Evolutionary conservation across 208 protist genomes (phyloP).

Genomic region (Acanthamoeba quina): DNA sequence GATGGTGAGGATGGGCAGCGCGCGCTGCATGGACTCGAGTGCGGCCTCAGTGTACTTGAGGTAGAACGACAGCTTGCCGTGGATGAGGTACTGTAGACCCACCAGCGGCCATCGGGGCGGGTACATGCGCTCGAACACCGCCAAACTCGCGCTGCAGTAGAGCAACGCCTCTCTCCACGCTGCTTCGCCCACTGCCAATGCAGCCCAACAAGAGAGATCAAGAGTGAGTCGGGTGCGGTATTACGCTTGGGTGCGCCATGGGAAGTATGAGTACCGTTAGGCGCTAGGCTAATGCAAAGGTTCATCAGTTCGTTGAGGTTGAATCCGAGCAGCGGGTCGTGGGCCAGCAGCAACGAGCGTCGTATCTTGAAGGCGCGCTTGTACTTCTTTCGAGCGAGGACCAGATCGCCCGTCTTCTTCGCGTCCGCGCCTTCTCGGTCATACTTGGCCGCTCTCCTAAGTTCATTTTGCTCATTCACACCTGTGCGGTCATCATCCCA

Average conservation of each 20-base stretch:
- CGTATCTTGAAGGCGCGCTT: neutral
- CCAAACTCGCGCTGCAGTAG: constrained; percentile 1
- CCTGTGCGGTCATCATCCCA: neutral
- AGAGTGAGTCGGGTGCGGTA: neutral
- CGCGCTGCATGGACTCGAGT: constrained; percentile 6
- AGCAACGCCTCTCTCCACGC: neutral
- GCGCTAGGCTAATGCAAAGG: constrained; percentile 3
- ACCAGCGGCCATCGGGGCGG: constrained; percentile 55
- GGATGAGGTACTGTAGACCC: constrained; percentile 66
- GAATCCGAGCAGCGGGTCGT: neutral
- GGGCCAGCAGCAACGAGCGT: neutral
- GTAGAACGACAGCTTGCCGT: constrained; percentile 71
- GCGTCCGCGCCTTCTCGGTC: neutral
- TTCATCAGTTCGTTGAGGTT: constrained; percentile 42
- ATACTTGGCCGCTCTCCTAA: neutral
- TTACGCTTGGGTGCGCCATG: neutral
- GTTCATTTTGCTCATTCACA: neutral
- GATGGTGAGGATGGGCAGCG: constrained; percentile 15
- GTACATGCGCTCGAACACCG: constrained; percentile 18
- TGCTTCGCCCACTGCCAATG: neutral
- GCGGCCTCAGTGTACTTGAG: constrained; percentile 59
- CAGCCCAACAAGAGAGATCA: neutral
- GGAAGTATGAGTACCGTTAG: neutral
- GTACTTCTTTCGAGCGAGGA: neutral
- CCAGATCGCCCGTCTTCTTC: neutral